Percentiles rank a stretch among this genome's conserved stretches.
These are phyloP conservation scores for Debaryomyces udenii DNA, from an alignment of 1,139 yeast genomes.

Conservation along the genomic window DNA sequence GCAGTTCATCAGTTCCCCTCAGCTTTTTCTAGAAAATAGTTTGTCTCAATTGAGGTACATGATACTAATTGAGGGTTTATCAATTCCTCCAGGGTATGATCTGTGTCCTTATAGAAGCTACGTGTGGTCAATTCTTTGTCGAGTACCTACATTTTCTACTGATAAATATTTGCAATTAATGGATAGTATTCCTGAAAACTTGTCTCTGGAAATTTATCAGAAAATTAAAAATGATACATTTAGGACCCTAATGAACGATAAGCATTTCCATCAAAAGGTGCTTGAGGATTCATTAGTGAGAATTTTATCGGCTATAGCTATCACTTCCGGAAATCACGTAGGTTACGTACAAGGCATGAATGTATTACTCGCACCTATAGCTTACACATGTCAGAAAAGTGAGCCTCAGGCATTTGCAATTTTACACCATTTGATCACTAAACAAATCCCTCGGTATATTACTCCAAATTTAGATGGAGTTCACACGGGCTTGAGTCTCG, in stretches of 20 bases:
- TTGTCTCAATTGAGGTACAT: constrained; percentile 77
- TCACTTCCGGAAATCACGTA: constrained; percentile 45
- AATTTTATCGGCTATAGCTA: constrained; percentile 73
- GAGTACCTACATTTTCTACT: constrained; percentile 62
- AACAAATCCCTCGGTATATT: constrained; percentile 76
- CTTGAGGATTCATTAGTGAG: constrained; percentile 70
- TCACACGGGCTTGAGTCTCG: constrained; percentile 70
- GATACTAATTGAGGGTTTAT: constrained; percentile 78
- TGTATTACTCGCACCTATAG: constrained; percentile 81
- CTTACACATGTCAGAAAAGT: constrained; percentile 67
- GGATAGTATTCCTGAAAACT: constrained; percentile 54
- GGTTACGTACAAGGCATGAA: constrained; percentile 91
- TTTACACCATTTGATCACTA: constrained; percentile 58
- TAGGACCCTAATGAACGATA: constrained; percentile 80
- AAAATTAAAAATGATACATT: constrained; percentile 88
- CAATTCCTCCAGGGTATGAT: constrained; percentile 50
- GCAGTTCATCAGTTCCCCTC: constrained; percentile 62
- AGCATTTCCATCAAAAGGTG: constrained; percentile 64
- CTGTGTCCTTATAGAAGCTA: constrained; percentile 70
- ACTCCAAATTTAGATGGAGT: constrained; percentile 82
- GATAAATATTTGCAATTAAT: constrained; percentile 59
- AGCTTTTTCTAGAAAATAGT: constrained; percentile 67
- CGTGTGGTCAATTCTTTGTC: constrained; percentile 79
- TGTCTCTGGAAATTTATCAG: constrained; percentile 49
- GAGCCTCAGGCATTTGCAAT: constrained; percentile 87